phyloP scores from a whole-genome alignment of 148 eudicot species.

The Nepenthes gracilis region DNA sequence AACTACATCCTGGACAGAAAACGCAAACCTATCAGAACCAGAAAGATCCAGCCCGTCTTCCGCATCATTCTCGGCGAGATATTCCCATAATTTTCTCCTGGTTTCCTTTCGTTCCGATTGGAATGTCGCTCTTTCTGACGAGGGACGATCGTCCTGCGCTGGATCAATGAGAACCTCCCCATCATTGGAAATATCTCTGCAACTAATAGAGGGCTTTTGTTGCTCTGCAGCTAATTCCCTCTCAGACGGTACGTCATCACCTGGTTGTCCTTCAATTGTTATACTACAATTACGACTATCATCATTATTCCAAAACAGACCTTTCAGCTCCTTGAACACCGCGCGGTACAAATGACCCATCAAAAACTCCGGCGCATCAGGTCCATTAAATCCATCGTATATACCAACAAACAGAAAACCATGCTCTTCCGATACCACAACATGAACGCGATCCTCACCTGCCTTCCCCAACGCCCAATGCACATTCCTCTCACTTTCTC shows the following conservation, averaged over 20 bases:
- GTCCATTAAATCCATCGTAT: conserved; percentile 98
- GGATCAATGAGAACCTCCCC: conserved; percentile 8
- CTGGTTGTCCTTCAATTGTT: conserved; percentile 8
- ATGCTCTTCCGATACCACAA: conserved; percentile 91
- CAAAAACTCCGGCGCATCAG: conserved; percentile 96
- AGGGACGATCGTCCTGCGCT: conserved; percentile 6
- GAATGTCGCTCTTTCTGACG: conserved; percentile 66
- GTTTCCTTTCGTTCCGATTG: conserved; percentile 30
- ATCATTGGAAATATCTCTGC: conserved; percentile 9
- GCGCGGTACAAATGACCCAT: conserved; percentile 86
- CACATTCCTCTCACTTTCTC: conserved; percentile 49
- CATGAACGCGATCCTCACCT: conserved; percentile 98
- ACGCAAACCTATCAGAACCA: conserved; percentile 94
- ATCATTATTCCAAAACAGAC: conserved; percentile 86
- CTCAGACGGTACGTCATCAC: conserved; percentile 14
- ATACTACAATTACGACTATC: conserved; percentile 13
- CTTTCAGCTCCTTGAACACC: conserved; percentile 66
- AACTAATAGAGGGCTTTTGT: not conserved
- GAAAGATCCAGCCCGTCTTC: conserved; percentile 97
- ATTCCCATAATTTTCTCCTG: conserved; percentile 91
- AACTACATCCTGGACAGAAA: conserved; percentile 88
- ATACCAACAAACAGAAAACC: conserved; percentile 99
- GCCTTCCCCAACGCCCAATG: conserved; percentile 99
- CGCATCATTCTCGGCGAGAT: conserved; percentile 66
- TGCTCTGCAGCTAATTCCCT: conserved; percentile 6